Evolutionary conservation across 345 rosid genomes (phyloP), one percentile per base, ranked within the genome.

Genomic region (Lepidium didymum): DNA sequence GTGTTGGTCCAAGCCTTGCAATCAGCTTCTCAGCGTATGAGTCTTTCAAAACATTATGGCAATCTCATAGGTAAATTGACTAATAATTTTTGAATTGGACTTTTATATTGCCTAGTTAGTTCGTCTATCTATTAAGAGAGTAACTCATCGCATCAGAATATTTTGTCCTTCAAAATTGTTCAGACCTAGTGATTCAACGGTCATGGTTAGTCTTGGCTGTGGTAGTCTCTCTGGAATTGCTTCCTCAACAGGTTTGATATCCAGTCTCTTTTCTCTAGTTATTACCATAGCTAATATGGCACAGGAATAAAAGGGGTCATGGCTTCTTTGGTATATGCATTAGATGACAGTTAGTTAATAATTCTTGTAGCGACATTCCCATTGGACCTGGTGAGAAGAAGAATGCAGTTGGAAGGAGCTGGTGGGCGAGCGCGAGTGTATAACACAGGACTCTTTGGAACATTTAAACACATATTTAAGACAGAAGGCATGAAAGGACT

Each of bases 221-320:
- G 99, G 97, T 69, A 89, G 99, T 73, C 85, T 91, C 62, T 91
- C 99, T 2, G 96, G 99, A 80, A 79, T 94, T 80, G 97, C 85
- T 42, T 87, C 99, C 38, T 91, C 99, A 12, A 94, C 99, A 69
- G 97, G 97, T 89, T 76, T 82, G 77, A 76, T 38, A 71, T 67
- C 21, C 8, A n/a, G 21, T 23, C 35, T 19, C 63, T 40, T 40
- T 19, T 37, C 46, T 58, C 35, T 58, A 58, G 63, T 38, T 40
- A 40, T 38, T 40, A 23, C 19, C 12, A 38, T 38, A 57, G 19
- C 34, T 57, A 13, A 56, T 36, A 1, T 19, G 36, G 7, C 45
- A 13, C 35, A 35, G 21, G 2, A 57, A 37, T 11, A 10, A 2
- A 10, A 36, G 37, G n/a, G 1, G 16, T 7, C 56, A 15, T 53